Conservation (phyloP, 768 basidiomycete genomes). For the Dictyophora rubrovolvata region DNA sequence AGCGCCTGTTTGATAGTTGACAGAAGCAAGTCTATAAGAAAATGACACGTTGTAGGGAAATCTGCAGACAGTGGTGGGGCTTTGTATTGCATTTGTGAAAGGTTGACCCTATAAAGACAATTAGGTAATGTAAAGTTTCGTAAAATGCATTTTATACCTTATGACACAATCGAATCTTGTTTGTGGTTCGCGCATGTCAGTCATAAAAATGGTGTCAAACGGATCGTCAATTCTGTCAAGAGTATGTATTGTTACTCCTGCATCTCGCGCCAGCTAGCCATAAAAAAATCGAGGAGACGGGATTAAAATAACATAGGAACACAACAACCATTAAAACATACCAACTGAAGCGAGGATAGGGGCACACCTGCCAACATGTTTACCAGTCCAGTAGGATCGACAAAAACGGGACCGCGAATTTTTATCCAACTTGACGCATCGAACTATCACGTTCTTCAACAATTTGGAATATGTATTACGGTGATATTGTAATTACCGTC, state of each 20-base stretch:
- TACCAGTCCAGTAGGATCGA: conserved; percentile 66
- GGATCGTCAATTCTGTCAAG: conserved; percentile 38
- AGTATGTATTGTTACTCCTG: conserved; percentile 55
- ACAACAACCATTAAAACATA: conserved; percentile 23
- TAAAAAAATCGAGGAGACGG: background rate
- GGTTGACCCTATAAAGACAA: background rate
- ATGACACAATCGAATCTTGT: conserved; percentile 68
- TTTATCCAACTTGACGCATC: conserved; percentile 44
- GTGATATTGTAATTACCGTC: conserved; percentile 29
- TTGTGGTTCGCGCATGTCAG: conserved; percentile 52
- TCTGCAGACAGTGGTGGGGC: background rate
- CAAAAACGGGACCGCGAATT: conserved; percentile 49
- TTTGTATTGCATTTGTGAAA: background rate
- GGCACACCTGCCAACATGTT: conserved; percentile 76
- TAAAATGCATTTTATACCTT: conserved; percentile 30
- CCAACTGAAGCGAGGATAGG: conserved; percentile 65
- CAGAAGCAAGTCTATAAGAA: conserved; percentile 18
- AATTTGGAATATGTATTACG: background rate
- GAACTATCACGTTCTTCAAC: conserved; percentile 32
- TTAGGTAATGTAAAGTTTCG: conserved; percentile 1
- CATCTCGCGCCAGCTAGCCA: conserved; percentile 66
- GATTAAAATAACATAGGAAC: background rate
- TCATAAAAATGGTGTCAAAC: conserved; percentile 64
- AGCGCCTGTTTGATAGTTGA: conserved; percentile 46
- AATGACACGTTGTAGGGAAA: background rate